These are phyloP conservation scores for Aspergillus brunneoviolaceus DNA, from an alignment of 2,329 filamentous ascomycete species.

Conservation along the genomic window DNA sequence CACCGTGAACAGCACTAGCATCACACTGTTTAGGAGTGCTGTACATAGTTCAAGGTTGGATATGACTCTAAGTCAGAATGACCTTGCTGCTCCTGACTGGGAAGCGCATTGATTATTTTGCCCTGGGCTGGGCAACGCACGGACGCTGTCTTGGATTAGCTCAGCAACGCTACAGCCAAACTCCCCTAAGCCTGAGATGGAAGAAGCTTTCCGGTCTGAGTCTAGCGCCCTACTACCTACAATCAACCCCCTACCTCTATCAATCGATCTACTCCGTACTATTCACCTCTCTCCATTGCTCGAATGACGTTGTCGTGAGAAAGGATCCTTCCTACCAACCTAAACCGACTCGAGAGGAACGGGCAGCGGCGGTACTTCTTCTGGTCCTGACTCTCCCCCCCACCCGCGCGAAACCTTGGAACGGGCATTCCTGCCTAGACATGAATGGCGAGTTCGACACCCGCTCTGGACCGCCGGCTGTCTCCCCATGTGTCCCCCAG, in stretches of 20 bases:
- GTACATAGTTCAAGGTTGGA: too few species aligned
- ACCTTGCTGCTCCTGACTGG: too few species aligned
- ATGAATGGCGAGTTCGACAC: slow-evolving; percentile 34
- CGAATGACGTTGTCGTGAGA: not conserved
- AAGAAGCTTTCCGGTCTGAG: not conserved
- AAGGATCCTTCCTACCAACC: too few species aligned
- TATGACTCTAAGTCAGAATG: too few species aligned
- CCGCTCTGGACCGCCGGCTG: slow-evolving; percentile 30
- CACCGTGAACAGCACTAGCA: too few species aligned
- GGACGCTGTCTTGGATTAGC: not conserved
- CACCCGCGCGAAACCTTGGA: slow-evolving; percentile 7
- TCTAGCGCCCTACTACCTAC: not conserved
- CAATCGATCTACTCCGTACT: not conserved
- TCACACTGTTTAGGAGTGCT: too few species aligned
- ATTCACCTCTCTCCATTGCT: not conserved
- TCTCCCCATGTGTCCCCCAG: slow-evolving; percentile 23
- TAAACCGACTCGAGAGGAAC: not conserved
- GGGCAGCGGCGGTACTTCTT: not conserved
- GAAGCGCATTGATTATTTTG: too few species aligned
- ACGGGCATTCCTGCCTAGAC: slow-evolving; percentile 14
- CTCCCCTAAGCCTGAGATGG: not conserved
- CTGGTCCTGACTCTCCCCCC: not conserved
- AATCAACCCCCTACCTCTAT: not conserved
- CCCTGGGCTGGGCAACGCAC: not conserved
- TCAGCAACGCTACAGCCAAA: not conserved